Base-by-base conservation (phyloP, 352 stramenopile species). In the Phytopythium sindhum region DNA sequence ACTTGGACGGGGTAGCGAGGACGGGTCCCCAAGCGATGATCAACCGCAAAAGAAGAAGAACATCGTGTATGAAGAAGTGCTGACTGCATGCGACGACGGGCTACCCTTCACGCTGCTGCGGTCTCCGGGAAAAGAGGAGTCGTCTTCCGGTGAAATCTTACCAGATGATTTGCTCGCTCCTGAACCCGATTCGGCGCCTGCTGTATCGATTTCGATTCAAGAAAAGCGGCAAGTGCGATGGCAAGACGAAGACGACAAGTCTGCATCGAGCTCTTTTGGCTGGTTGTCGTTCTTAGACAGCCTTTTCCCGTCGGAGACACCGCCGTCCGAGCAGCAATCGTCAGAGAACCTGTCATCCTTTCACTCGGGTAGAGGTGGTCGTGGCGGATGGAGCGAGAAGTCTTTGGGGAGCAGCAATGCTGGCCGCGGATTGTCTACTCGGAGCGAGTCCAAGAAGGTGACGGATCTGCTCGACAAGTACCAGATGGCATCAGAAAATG, bases 21-120 rank as follows among this genome's bases (percentile, higher is more conserved):
- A 65, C 21, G 80, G 67, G 5, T 65, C 61, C 5, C 72, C 66
- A 4, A 80, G 57, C 15, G 57, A 59, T 28, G 68, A 73, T 7
- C 28, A 28, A 14, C 53, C 37, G 17, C 37, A 52, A 15, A 72
- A 73, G 28, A 69, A 86, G 26, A 72, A 74, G 28, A 68, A 84
- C 29, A 61, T 57, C 23, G 67, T 74, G 35, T 91, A 91, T 63
- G 71, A 84, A 29, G 77, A 88, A 65, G 57, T 89, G 1, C 85
- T 75, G 37, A 77, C 69, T 44, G 74, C 70, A 12, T 75, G 65
- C 23, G 70, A 91, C 37, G 74, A 86, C 33, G 73, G 78, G 14
- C 51, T 93, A 1, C 77, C 82, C 9, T 91, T 93, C 63, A 90
- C 84, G 23, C 53, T 87, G 21, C 60, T 93, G 14, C 70, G 77